Conservation (phyloP, 768 basidiomycete species). For the Mrakia frigida region DNA sequence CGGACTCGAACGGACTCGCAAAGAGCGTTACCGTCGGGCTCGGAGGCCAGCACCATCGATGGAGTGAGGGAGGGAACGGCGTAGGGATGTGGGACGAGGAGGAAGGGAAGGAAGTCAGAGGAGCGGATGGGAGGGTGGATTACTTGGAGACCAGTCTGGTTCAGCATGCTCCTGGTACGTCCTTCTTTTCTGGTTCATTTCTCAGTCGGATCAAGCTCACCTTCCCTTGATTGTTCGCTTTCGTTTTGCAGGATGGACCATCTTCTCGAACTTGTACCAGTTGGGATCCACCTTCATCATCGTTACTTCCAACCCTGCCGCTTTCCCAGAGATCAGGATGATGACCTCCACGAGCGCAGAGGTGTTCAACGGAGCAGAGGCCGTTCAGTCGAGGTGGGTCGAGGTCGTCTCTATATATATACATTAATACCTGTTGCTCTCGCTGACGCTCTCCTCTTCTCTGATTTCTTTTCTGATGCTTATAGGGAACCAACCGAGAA, state of each 20-base stretch:
- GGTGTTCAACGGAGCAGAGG: slow-evolving; percentile 58
- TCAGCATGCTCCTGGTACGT: slow-evolving; percentile 68
- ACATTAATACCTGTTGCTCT: no score
- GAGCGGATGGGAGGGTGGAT: background rate
- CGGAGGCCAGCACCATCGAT: slow-evolving; percentile 33
- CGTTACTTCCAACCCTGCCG: slow-evolving; percentile 65
- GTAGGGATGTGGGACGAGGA: background rate
- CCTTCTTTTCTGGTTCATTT: background rate
- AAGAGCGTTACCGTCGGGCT: background rate
- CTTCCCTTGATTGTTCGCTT: background rate
- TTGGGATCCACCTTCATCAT: slow-evolving; percentile 75
- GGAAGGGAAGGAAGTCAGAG: slow-evolving; percentile 7
- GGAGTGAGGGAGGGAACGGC: slow-evolving; percentile 32
- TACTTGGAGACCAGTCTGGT: slow-evolving; percentile 55
- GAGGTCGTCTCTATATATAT: no score
- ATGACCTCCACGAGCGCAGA: slow-evolving; percentile 66
- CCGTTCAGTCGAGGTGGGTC: slow-evolving; percentile 45
- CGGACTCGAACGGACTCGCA: background rate
- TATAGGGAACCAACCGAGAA: slow-evolving; percentile 63
- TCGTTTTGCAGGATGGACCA: slow-evolving; percentile 56
- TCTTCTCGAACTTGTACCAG: slow-evolving; percentile 76
- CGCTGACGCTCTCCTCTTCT: no score
- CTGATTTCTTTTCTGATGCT: no score
- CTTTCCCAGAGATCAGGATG: slow-evolving; percentile 59
- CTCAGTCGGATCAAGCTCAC: background rate